phyloP scores from a whole-genome alignment of 179 eudicot species.

The Carnegiea gigantea region DNA sequence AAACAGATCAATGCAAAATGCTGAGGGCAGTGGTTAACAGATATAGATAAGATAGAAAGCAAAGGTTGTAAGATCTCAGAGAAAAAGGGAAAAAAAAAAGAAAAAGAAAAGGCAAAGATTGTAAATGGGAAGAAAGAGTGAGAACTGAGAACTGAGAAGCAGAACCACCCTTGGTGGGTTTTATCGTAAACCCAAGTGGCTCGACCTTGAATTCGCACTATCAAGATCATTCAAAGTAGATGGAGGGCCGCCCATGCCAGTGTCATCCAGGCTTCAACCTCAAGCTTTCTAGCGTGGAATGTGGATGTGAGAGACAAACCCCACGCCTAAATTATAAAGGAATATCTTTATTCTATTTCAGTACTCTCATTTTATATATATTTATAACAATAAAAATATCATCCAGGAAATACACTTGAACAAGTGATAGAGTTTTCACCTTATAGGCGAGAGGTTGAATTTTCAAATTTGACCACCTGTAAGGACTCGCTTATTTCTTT shows the following conservation, averaged over 20 bases:
- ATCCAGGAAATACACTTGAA: too few species aligned
- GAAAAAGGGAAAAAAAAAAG: too few species aligned
- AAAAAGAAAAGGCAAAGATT: too few species aligned
- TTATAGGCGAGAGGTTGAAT: too few species aligned
- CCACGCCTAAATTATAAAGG: constrained; percentile 18
- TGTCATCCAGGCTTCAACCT: neutral
- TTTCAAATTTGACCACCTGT: too few species aligned
- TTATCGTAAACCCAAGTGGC: constrained; percentile 8
- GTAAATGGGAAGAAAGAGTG: neutral
- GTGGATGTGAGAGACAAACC: neutral
- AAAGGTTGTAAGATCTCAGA: neutral
- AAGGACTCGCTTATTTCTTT: too few species aligned
- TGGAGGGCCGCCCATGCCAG: too few species aligned
- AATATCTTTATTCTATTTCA: too few species aligned
- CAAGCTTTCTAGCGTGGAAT: neutral
- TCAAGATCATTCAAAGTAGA: constrained; percentile 6
- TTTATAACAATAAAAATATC: too few species aligned
- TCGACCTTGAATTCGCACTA: neutral
- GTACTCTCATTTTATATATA: too few species aligned
- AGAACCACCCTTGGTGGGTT: constrained; percentile 14
- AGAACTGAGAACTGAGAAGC: neutral
- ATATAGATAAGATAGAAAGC: neutral
- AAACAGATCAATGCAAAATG: neutral
- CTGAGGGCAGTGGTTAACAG: neutral
- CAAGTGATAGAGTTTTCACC: too few species aligned